A percentile compares a stretch with the other conserved stretches of the same genome.
Evolutionary conservation across 2,329 filamentous ascomycete genomes (phyloP).

Genomic region (Trematosphaeria pertusa): DNA sequence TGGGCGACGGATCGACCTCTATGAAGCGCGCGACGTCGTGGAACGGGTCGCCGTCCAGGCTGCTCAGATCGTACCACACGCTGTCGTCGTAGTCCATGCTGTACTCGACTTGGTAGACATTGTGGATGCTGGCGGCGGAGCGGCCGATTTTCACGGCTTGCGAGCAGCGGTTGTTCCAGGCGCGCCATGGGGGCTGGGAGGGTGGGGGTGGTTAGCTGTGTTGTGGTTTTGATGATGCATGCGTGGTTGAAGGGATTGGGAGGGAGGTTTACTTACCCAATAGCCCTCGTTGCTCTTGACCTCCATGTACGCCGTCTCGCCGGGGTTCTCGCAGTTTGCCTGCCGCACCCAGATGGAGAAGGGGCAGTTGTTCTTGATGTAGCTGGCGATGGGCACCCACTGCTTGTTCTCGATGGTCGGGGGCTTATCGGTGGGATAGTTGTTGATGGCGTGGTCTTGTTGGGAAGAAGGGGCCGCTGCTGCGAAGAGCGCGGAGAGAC

Average conservation of each 20-base stretch:
- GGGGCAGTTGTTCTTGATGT: slow-evolving; percentile 4
- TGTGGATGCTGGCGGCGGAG: neutral
- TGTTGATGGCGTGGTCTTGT: too few relatives aligned
- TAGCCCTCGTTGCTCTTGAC: too few relatives aligned
- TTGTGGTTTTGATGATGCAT: neutral
- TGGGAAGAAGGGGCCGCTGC: too few relatives aligned
- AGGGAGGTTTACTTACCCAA: too few relatives aligned
- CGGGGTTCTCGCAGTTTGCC: neutral
- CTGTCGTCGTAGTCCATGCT: neutral
- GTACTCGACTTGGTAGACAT: slow-evolving; percentile 2
- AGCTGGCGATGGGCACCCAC: neutral
- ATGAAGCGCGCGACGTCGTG: neutral
- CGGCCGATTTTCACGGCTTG: slow-evolving; percentile 2
- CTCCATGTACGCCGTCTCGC: too few relatives aligned
- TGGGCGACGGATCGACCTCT: neutral
- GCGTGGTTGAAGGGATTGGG: neutral
- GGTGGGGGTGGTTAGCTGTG: neutral
- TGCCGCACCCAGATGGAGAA: slow-evolving; percentile 1
- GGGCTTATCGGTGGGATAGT: too few relatives aligned
- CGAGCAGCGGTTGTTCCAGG: slow-evolving; percentile 1
- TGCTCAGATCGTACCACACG: slow-evolving; percentile 1
- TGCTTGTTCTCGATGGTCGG: too few relatives aligned
- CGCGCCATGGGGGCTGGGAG: neutral
- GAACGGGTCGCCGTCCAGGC: slow-evolving; percentile 4
- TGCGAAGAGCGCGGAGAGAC: too few relatives aligned